Evolutionary conservation across 116 monocot species (phyloP).

Genomic region (Papilionanthe hybrid): DNA sequence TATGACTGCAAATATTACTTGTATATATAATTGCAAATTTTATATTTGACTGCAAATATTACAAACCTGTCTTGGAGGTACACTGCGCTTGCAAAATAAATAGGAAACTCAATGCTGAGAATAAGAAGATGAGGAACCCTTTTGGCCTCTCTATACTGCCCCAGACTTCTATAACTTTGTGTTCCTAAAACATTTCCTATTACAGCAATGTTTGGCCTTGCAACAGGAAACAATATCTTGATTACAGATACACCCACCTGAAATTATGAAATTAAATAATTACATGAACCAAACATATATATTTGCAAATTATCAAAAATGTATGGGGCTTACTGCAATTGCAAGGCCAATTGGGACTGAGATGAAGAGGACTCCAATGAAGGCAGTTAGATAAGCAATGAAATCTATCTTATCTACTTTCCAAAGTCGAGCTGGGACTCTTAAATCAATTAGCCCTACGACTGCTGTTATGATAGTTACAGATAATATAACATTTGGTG

Average conservation of each 20-base stretch:
- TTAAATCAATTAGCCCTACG: conserved; percentile 18
- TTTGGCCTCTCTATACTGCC: conserved; percentile 66
- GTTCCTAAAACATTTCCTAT: conserved; percentile 77
- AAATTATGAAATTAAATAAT: conserved; percentile 4
- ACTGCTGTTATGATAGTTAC: conserved; percentile 20
- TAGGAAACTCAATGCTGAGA: conserved; percentile 70
- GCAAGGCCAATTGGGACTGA: conserved; percentile 84
- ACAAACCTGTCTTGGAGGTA: conserved; percentile 85
- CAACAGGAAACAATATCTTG: conserved; percentile 69
- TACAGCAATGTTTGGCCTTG: conserved; percentile 73
- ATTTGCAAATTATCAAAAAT: neutral
- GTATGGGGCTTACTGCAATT: conserved; percentile 50
- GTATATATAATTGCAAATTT: too few species aligned
- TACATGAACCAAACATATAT: neutral
- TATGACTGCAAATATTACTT: too few species aligned
- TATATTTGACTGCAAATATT: too few species aligned
- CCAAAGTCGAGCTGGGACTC: conserved; percentile 10
- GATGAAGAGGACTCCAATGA: conserved; percentile 72
- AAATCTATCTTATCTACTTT: conserved; percentile 27
- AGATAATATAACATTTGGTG: conserved; percentile 19
- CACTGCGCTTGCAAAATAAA: conserved; percentile 73
- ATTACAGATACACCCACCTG: conserved; percentile 81
- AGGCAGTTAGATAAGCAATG: conserved; percentile 14
- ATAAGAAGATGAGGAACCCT: conserved; percentile 70
- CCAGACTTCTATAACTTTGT: conserved; percentile 53